Evolutionary conservation across 2,329 filamentous ascomycete genomes (phyloP).

Genomic region (Cladosporium austrohemisphaericum): DNA sequence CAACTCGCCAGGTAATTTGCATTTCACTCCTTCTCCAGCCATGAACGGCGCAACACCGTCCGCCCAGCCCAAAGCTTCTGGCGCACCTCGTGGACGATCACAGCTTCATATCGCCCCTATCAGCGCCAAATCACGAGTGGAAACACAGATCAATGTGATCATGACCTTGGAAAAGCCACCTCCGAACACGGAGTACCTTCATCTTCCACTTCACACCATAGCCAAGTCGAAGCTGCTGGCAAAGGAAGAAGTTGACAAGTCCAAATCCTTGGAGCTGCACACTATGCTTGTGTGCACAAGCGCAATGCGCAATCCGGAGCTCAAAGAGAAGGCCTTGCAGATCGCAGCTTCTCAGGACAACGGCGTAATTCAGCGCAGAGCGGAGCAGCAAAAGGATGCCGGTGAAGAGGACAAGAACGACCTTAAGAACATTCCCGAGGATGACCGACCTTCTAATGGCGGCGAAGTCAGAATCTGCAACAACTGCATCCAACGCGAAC

Average conservation of each 20-base stretch:
- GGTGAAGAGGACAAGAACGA: conserved; percentile 44
- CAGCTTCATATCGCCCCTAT: conserved; percentile 36
- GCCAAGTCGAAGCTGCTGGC: conserved; percentile 89
- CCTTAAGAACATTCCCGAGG: conserved; percentile 52
- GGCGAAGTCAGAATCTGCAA: conserved; percentile 90
- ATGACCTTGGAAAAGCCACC: conserved; percentile 75
- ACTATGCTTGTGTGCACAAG: conserved; percentile 87
- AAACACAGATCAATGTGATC: conserved; percentile 90
- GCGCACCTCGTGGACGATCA: conserved; percentile 24
- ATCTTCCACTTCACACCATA: conserved; percentile 84
- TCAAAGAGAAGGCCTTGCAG: conserved; percentile 63
- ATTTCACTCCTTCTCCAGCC: conserved; percentile 35
- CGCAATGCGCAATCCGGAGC: conserved; percentile 72
- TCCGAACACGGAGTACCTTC: conserved; percentile 70
- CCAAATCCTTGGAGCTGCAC: conserved; percentile 74
- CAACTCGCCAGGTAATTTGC: conserved; percentile 30
- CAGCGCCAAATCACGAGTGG: conserved; percentile 75
- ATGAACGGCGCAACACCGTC: conserved; percentile 28
- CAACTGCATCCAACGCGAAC: conserved; percentile 87
- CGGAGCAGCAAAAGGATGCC: conserved; percentile 35
- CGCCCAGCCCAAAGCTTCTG: conserved; percentile 13
- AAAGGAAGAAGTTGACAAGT: conserved; percentile 64
- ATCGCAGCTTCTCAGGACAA: conserved; percentile 49
- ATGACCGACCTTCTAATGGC: conserved; percentile 75
- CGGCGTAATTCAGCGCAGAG: conserved; percentile 42